A percentile compares a stretch with the other conserved stretches of the same genome.
Evolutionary conservation across 1,139 yeast species (phyloP).

Genomic region (Taphrina wiesneri): DNA sequence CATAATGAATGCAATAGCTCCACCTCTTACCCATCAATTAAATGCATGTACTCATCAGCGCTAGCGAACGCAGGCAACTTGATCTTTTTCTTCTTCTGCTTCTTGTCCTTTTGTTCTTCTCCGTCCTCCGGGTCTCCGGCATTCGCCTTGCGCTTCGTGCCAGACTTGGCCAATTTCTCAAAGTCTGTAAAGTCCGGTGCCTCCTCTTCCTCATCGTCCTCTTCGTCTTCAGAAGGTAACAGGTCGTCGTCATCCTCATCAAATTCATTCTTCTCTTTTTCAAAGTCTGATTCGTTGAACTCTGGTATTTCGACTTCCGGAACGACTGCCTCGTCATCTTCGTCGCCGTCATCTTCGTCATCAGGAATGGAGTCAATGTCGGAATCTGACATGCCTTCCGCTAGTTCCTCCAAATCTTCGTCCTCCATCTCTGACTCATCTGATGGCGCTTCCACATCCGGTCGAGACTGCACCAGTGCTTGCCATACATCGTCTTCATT

Average conservation of each 20-base stretch:
- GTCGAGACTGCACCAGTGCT: conserved; percentile 68
- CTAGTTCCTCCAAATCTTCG: conserved; percentile 44
- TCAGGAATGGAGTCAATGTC: conserved; percentile 39
- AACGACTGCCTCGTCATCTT: conserved; percentile 41
- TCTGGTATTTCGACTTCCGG: conserved; percentile 45
- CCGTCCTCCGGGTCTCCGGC: conserved; percentile 42
- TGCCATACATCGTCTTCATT: conserved; percentile 37
- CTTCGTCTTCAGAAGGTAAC: conserved; percentile 34
- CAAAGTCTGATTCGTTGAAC: conserved; percentile 46
- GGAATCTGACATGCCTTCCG: conserved; percentile 43
- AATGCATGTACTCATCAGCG: conserved; percentile 74
- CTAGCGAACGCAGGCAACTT: conserved; percentile 84
- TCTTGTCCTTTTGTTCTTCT: conserved; percentile 39
- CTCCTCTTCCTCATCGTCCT: conserved; percentile 55
- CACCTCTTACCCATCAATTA: not conserved
- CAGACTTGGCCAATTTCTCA: conserved; percentile 56
- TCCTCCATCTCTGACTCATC: conserved; percentile 43
- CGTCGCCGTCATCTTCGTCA: conserved; percentile 42
- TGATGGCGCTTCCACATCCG: conserved; percentile 70
- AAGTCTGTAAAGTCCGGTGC: conserved; percentile 56
- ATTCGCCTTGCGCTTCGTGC: conserved; percentile 46
- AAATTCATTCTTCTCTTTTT: conserved; percentile 44
- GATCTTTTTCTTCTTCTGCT: conserved; percentile 61
- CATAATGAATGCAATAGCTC: not conserved
- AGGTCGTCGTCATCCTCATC: conserved; percentile 36